Percentiles rank a stretch among this genome's conserved stretches.
These are phyloP conservation scores for Calonectria pseudoturangicola DNA, from an alignment of 2,329 filamentous ascomycete species.

Conservation along the genomic window DNA sequence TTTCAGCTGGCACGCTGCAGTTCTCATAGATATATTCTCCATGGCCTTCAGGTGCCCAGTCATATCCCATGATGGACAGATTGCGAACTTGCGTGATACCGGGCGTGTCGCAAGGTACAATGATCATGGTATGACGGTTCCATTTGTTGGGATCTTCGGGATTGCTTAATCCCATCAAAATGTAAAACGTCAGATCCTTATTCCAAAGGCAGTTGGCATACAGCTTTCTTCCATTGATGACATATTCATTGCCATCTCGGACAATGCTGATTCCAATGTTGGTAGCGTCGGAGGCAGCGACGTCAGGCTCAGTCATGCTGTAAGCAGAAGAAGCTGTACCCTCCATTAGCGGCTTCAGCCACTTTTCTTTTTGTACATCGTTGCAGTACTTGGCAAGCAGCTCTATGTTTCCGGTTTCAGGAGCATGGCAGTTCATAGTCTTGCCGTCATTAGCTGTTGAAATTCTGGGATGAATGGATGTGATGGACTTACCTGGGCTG, in stretches of 20 bases:
- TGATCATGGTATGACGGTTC: conserved; percentile 90
- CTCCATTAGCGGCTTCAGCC: conserved; percentile 85
- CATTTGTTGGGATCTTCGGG: conserved; percentile 82
- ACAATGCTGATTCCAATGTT: conserved; percentile 89
- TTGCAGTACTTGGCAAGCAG: conserved; percentile 90
- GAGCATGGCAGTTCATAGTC: conserved; percentile 88
- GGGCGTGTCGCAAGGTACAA: conserved; percentile 84
- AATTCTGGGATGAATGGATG: not conserved
- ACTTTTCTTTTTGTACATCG: conserved; percentile 85
- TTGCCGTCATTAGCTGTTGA: conserved; percentile 68
- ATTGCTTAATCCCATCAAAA: conserved; percentile 93
- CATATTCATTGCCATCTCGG: conserved; percentile 86
- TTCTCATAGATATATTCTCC: conserved; percentile 90
- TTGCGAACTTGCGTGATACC: conserved; percentile 91
- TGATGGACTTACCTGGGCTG: conserved; percentile 57
- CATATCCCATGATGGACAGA: conserved; percentile 91
- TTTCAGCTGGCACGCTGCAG: conserved; percentile 81
- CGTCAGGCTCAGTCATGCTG: conserved; percentile 90
- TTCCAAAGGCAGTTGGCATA: conserved; percentile 95
- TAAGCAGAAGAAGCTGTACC: conserved; percentile 89
- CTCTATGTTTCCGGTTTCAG: conserved; percentile 94
- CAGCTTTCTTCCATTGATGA: conserved; percentile 96
- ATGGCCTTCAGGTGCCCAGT: conserved; percentile 95
- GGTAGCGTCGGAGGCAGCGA: conserved; percentile 88
- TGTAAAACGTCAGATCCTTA: conserved; percentile 89